Conservation (phyloP, 495 filamentous ascomycete species). For the Penicillium cinerascens region DNA sequence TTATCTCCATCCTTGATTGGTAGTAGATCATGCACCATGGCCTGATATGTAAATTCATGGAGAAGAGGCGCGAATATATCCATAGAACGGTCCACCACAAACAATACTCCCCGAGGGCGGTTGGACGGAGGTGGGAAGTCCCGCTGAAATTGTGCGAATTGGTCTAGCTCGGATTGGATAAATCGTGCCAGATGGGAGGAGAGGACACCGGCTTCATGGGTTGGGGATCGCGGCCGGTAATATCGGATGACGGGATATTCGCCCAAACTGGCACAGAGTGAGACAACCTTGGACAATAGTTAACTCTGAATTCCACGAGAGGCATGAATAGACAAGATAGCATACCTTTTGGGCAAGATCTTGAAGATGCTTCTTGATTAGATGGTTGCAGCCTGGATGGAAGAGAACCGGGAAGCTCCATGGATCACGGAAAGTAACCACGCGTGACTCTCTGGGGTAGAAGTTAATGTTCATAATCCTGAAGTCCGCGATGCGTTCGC, state of each 20-base stretch:
- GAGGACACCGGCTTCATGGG: conserved; percentile 83
- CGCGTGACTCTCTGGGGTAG: conserved; percentile 84
- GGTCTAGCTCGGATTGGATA: conserved; percentile 84
- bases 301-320: not conserved
- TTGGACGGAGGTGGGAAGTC: conserved; percentile 80
- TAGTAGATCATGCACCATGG: conserved; percentile 92
- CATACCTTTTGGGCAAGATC: conserved; percentile 81
- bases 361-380: conserved; percentile 77
- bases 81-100: conserved; percentile 90
- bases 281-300: conserved; percentile 59
- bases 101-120: conserved; percentile 75
- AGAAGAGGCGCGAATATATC: conserved; percentile 81
- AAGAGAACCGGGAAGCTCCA: conserved; percentile 92
- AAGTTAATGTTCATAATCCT: conserved; percentile 79
- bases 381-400: conserved; percentile 82
- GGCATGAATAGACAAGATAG: conserved; percentile 19
- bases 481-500: conserved; percentile 68
- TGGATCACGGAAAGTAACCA: conserved; percentile 88
- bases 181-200: conserved; percentile 87
- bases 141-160: conserved; percentile 73
- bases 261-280: conserved; percentile 76
- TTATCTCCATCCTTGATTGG: conserved; percentile 85
- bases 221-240: conserved; percentile 68
- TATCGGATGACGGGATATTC: conserved; percentile 91
- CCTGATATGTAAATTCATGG: conserved; percentile 98